Percentiles rank a stretch among this genome's conserved stretches.
Evolutionary conservation across 768 basidiomycete species (phyloP).

Genomic region (Tulasnella sp.): DNA sequence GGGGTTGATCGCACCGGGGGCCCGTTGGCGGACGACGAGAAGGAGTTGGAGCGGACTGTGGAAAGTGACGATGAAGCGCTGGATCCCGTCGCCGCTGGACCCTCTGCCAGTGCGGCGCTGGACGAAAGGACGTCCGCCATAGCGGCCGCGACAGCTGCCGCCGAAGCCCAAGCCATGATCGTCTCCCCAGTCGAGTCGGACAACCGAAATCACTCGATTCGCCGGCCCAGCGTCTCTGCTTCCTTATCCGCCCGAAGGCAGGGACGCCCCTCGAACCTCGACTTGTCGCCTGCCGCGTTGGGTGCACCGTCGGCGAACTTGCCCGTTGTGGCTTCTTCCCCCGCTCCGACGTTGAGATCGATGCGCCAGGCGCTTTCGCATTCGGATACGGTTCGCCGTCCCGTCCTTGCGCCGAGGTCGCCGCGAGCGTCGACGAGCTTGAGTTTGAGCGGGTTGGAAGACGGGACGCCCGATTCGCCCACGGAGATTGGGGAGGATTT

Average conservation of each 20-base stretch:
- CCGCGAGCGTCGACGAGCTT: conserved; percentile 6
- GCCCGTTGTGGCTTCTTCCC: not conserved
- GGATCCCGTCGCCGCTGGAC: conserved; percentile 65
- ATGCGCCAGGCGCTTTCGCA: not conserved
- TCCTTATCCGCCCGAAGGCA: not conserved
- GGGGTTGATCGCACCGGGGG: conserved; percentile 16
- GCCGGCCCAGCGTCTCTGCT: not conserved
- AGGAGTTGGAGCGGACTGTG: conserved; percentile 53
- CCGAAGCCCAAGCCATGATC: not conserved
- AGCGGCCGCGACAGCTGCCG: not conserved
- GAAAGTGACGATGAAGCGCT: conserved; percentile 81
- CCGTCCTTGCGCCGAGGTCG: not conserved
- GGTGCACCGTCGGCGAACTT: not conserved
- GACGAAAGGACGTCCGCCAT: not conserved
- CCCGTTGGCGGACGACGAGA: conserved; percentile 23
- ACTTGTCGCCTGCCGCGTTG: not conserved
- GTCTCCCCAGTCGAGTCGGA: not conserved
- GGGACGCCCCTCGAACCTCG: not conserved
- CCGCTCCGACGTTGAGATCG: not conserved
- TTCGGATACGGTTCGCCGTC: not conserved
- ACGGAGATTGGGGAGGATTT: conserved; percentile 2
- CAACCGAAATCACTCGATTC: not conserved
- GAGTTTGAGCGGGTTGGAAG: not conserved
- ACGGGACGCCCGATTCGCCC: not conserved
- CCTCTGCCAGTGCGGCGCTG: not conserved